Evolutionary conservation across 768 basidiomycete species (phyloP).

Genomic region (Boletellus sp.): DNA sequence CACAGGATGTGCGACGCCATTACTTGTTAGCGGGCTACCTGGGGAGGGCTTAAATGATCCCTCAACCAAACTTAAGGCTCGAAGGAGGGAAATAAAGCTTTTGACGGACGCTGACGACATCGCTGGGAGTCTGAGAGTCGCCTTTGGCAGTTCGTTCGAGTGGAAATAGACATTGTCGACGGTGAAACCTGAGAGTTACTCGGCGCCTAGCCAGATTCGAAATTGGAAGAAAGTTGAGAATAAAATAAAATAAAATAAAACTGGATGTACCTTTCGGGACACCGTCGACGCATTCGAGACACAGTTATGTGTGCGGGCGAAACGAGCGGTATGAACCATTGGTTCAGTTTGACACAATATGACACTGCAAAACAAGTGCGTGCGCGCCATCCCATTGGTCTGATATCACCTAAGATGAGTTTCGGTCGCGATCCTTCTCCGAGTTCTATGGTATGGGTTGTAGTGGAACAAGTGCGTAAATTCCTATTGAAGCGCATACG

Average conservation of each 20-base stretch:
- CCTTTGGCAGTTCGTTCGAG: not conserved
- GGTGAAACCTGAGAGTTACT: not conserved
- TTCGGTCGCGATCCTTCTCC: no score
- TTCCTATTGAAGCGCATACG: no score
- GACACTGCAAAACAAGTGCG: no score
- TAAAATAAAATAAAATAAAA: no score
- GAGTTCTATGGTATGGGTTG: no score
- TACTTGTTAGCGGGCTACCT: not conserved
- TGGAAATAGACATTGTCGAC: not conserved
- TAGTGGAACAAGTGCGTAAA: no score
- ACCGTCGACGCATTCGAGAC: no score
- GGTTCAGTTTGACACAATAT: no score
- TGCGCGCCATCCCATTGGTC: no score
- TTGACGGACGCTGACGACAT: slow-evolving; percentile 8
- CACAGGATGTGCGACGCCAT: not conserved
- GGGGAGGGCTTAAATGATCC: slow-evolving; percentile 11
- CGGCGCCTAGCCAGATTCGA: not conserved
- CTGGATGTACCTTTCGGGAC: not conserved
- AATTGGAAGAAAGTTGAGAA: not conserved
- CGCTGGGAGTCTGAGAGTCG: not conserved
- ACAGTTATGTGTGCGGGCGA: no score
- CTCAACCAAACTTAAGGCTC: slow-evolving; percentile 9
- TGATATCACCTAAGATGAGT: no score
- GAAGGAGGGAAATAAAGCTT: slow-evolving; percentile 7
- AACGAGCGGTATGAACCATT: no score